phyloP scores from a whole-genome alignment of 2,329 filamentous ascomycete species.

The Trichoderma sp. region DNA sequence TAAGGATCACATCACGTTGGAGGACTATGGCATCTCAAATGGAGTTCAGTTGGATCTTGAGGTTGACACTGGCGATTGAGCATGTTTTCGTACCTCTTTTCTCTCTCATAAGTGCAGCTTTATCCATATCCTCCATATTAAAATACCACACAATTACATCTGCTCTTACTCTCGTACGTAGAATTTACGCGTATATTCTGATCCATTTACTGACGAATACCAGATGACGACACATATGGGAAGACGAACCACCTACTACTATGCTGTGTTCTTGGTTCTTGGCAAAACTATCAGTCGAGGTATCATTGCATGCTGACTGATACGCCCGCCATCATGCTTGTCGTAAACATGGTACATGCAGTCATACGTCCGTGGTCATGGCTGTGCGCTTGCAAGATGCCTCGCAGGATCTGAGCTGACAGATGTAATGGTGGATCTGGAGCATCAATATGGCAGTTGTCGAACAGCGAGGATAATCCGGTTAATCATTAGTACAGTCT shows the following conservation, averaged over 20 bases:
- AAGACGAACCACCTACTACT: neutral
- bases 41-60: slow-evolving; percentile 72
- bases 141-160: neutral
- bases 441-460: neutral
- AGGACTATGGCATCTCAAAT: slow-evolving; percentile 93
- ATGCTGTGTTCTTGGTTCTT: neutral
- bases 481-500: neutral
- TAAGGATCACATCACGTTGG: slow-evolving; percentile 83
- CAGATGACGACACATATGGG: neutral
- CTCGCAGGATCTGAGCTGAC: neutral
- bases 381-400: neutral
- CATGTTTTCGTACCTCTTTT: neutral
- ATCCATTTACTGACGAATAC: neutral
- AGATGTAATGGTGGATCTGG: neutral
- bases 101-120: neutral
- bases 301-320: neutral
- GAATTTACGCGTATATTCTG: neutral
- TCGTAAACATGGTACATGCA: neutral
- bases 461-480: neutral
- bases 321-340: neutral
- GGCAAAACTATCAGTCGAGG: neutral
- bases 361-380: neutral
- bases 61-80: slow-evolving; percentile 61
- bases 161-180: neutral
- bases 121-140: neutral